Percentiles rank a stretch among this genome's conserved stretches.
phyloP scores from a whole-genome alignment of 768 basidiomycete species.

The Xerocomus brunneocitrinus region DNA sequence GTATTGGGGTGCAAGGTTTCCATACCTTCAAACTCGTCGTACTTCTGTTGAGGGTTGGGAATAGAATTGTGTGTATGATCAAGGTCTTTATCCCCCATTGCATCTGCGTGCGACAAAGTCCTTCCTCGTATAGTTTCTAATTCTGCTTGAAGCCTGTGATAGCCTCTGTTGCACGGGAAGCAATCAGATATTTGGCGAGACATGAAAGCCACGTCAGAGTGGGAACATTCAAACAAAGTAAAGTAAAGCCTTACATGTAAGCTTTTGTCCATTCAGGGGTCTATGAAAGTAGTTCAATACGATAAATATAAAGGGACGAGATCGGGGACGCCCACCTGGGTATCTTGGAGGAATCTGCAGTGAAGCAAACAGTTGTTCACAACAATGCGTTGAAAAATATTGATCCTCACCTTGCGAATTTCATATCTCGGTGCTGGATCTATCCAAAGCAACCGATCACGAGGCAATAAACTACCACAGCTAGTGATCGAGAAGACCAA shows the following conservation, averaged over 20 bases:
- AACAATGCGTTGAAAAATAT: too few relatives aligned
- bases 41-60: background rate
- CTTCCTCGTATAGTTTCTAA: conserved; percentile 53
- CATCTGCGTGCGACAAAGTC: background rate
- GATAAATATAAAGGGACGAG: background rate
- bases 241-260: conserved; percentile 18
- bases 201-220: background rate
- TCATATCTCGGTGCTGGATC: background rate
- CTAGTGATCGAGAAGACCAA: background rate
- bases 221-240: background rate
- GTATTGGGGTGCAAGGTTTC: background rate
- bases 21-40: background rate
- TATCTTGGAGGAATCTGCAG: conserved; percentile 62
- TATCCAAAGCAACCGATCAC: background rate
- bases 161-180: conserved; percentile 45
- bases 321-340: conserved; percentile 44
- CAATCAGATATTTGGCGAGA: background rate
- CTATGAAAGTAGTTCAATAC: conserved; percentile 31
- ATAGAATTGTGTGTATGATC: background rate
- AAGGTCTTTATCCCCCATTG: background rate
- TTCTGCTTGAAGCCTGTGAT: conserved; percentile 66
- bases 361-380: background rate
- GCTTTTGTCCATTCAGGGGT: conserved; percentile 53
- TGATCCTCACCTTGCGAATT: background rate
- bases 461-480: too few relatives aligned